Evolutionary conservation across 1,284 basidiomycete species (phyloP).

Genomic region (Melampsora americana): DNA sequence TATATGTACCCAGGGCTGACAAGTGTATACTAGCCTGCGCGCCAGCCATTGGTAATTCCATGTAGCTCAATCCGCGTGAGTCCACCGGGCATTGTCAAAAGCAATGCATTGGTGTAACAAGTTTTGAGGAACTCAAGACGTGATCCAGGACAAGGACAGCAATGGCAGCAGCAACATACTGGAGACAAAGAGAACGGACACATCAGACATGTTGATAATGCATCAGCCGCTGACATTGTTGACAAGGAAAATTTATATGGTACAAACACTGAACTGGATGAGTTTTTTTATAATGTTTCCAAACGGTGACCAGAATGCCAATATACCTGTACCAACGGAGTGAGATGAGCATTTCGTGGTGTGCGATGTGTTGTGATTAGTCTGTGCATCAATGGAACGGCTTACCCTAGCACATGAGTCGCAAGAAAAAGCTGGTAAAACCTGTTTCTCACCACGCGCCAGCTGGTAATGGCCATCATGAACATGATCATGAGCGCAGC

Average conservation of each 20-base stretch:
- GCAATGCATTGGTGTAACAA: conserved; percentile 11
- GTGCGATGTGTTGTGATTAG: too few species aligned
- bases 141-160: conserved; percentile 27
- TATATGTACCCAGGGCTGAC: too few species aligned
- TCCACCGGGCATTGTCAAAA: conserved; percentile 32
- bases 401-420: conserved; percentile 34
- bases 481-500: conserved; percentile 2
- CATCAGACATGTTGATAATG: background rate
- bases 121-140: conserved; percentile 23
- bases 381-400: background rate
- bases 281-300: conserved; percentile 21
- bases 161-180: conserved; percentile 17
- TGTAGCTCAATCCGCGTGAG: conserved; percentile 34
- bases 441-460: conserved; percentile 10
- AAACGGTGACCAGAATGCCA: conserved; percentile 19
- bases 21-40: conserved; percentile 19
- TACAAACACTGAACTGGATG: conserved; percentile 32
- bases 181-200: background rate
- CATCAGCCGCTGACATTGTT: background rate
- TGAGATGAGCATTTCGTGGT: background rate
- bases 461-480: conserved; percentile 10
- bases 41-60: conserved; percentile 32
- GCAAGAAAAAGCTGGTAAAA: conserved; percentile 28
- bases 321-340: conserved; percentile 25
- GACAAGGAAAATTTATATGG: background rate